Evolutionary conservation across 306 rosid genomes (phyloP), one percentile per base, ranked within the genome.

Genomic region (cucumber (Cucumis sativus)): DNA sequence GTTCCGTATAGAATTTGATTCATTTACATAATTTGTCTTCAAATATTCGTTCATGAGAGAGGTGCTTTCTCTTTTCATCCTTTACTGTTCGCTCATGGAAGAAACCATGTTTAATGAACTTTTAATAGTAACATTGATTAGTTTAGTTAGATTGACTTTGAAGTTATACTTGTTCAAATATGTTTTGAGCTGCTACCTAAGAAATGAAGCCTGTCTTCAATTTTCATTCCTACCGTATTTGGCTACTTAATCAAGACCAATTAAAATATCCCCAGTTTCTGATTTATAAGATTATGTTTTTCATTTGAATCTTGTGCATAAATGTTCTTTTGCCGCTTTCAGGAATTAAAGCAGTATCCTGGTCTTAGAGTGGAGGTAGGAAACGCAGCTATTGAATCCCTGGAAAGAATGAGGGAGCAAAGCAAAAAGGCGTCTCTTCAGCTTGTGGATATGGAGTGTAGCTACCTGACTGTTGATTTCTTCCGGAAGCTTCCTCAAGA

Each of bases 401-500:
- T 93, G 0, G 96, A 93, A 45, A 86, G 82, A 87, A 93, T 90
- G 96, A 91, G 87, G 83, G 98, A 88, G 14, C 96, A 91, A 78
- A 93, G 98, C 87, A 91, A 89, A 83, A 93, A 89, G 78, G 90
- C 97, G 59, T 83, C 98, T 0, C 90, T 93, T 2, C 87, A 84
- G 83, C 87, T 93, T 23, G 98, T 93, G 74, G 98, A 93, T 74
- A 93, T 93, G 98, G 98, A 93, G 79, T 83, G 91, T 76, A 86
- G 96, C 78, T 93, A 93, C 87, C 86, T 93, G 83, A 93, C 96
- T 0, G 97, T 91, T 60, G 98, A 93, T 63, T 93, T 86, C 94
- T 93, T 93, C 81, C 87, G 98, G 71, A 93, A 87, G 84, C 96
- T 93, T 80, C 98, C 98, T 80, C 98, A 93, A 70, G 96, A 93